Base-by-base conservation (phyloP, 176 grass and related monocot genomes). In the Aegilops sharonensis region DNA sequence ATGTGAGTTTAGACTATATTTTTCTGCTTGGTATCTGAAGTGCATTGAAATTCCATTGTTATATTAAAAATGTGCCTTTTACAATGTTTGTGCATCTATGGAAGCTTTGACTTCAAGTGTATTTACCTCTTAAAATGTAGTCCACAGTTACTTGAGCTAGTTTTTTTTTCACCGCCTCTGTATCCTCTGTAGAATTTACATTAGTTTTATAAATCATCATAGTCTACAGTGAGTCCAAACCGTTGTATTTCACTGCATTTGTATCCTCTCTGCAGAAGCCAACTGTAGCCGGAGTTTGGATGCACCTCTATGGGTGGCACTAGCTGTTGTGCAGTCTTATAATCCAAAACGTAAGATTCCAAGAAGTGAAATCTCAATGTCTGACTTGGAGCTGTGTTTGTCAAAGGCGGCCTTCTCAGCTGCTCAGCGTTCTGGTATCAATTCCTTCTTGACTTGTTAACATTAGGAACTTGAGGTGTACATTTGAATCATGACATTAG, bases 321-420 rank as follows among this genome's bases (percentile, higher is more conserved):
- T 98, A 72, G 96, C 93, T 86, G 87, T 95, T 40, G 87, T 94
- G 37, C 96, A 98, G 77, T 95, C 93, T 69, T 98, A 94, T 83
- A 98, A 87, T 91, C 90, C 81, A 8, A 95, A 94, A 77, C 86
- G 93, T 79, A 98, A 98, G 88, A 72, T 98, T 88, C 96, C 96
- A 81, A 94, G 96, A 86, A 92, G 88, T 79, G 75, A 68, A 60
- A 98, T 92, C 57, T 95, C 96, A 48, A 84, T 95, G 54, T 39
- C 83, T 84, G 93, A 95, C 87, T 89, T 98, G 35, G 93, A 95
- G 83, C 50, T 88, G 52, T 94, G 91, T 82, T 89, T 98, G 86
- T 95, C 90, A 37, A 98, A 94, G 83, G 93, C 90, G 23, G 88
- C 96, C 30, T 95, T 92, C 39, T 74, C 93, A 85, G 93, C 93